Evolutionary conservation across 169 alveolate genomes (phyloP).

Genomic region (Cryptosporidium ryanae): DNA sequence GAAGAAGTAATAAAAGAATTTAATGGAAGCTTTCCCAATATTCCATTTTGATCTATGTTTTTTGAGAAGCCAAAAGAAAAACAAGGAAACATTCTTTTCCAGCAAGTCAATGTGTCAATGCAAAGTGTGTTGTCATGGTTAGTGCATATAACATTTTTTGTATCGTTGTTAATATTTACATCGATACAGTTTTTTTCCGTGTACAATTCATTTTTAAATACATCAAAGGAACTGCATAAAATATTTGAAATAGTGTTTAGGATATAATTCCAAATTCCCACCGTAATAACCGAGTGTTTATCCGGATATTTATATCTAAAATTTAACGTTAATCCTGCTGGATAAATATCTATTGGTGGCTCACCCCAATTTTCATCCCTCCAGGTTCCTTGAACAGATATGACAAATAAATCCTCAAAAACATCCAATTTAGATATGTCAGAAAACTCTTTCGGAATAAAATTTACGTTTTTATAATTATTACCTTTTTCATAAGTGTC

Average conservation of each 20-base stretch:
- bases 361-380: constrained; percentile 55
- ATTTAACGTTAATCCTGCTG: constrained; percentile 31
- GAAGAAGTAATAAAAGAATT: constrained; percentile 45
- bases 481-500: not conserved
- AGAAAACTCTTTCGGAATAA: constrained; percentile 29
- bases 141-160: constrained; percentile 13
- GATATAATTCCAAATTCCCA: constrained; percentile 3
- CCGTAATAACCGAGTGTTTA: not conserved
- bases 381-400: constrained; percentile 60
- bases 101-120: constrained; percentile 40
- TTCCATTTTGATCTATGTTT: constrained; percentile 10
- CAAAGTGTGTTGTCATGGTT: constrained; percentile 43
- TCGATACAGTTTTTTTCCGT: constrained; percentile 31
- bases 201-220: not conserved
- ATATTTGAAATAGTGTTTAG: constrained; percentile 4
- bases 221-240: constrained; percentile 53
- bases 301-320: not conserved
- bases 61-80: not conserved
- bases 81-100: constrained; percentile 56
- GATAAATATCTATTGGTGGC: constrained; percentile 30
- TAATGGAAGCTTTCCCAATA: not conserved
- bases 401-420: constrained; percentile 5
- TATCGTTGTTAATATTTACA: not conserved
- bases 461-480: not conserved
- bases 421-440: not conserved